Evolutionary conservation across 169 alveolate species (phyloP), one percentile per base, ranked within the genome.

Genomic region (Eimeria mitis): DNA sequence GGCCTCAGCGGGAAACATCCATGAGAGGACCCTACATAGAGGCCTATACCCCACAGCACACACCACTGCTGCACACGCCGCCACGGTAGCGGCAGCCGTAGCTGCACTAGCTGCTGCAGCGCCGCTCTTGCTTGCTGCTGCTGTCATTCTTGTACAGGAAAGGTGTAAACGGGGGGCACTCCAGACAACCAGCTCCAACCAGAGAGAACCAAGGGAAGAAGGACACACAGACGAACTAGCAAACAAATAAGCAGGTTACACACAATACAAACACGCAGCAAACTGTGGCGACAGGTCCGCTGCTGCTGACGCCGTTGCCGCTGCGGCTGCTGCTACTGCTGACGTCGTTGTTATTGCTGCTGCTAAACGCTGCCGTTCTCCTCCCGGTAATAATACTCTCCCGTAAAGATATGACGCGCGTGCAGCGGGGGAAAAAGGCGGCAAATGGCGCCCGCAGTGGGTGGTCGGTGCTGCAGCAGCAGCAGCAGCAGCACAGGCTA

Each of bases 401-500:
- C 88, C 47, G 44, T 2, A 52, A 73, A 40, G 4, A 40, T 40
- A 73, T 73, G n/a, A 11, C 54, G 54, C 52, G 34, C 9, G 83
- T 21, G 56, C 83, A 40, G 83, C 83, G 19, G 13, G 34, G 83
- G 40, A 73, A 73, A 73, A 28, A 73, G 83, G 56, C 54, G 56
- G 83, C 52, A 73, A 73, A 73, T 73, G 83, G 47, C 88, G 68
- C 68, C 47, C 25, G 88, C 28, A 6, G 49, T 47, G 88, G 88
- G 49, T 78, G 61, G 65, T 78, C 88, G 88, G 88, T 52, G 68
- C 88, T 16, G 68, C 88, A 47, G 68, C 88, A 44, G 88, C 88
- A 47, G 68, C 88, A 44, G 88, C 31, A 23, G 88, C 88, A 47
- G 88, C 88, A 47, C 63, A 8, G 49, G 88, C 88, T 28, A 11